Base-by-base conservation (phyloP, 2,329 filamentous ascomycete species). In the Hypoxylon sp. region DNA sequence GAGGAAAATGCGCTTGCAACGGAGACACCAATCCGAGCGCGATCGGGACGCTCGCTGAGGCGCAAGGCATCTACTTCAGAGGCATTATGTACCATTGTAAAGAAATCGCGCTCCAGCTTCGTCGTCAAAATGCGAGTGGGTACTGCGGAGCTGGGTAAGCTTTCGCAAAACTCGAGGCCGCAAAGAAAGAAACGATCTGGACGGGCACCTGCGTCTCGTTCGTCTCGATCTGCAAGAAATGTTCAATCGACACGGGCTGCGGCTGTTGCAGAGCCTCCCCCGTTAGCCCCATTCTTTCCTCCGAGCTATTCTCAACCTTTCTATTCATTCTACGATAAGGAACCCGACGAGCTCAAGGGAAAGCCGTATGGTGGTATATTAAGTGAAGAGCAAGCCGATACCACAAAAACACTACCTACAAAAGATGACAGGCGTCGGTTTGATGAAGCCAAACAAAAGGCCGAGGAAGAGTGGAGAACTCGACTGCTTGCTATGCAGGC, bases 281-380 rank as follows among this genome's bases (percentile, higher is more conserved):
- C 78, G 66, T 83, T 78, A 69, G 67, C 87, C 71, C 67, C 87
- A 71, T 74, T 84, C 73, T 70, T 81, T 67, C 65, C 80, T 65
- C 69, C 83, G 63, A 73, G 72, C 30, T 92, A 90, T 66, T 84
- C 84, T 1, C 88, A 91, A 54, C 89, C 90, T 1, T 93, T 95
- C 66, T 93, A 93, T 63, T 90, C 90, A 0, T 92, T 97, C 59
- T 88, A 89, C 55, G 93, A 97, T 61, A 90, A 89, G 60, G 93
- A 97, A 62, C 85, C 85, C 12, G 92, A 97, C 52, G 92, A 97
- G 64, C 77, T 86, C 27, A 96, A 95, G 69, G 89, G 89, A 38
- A 97, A 96, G 68, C 94, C 94, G 0, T 99, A 97, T 60, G 94
- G 94, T 19, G 94, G 94, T 1, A 96, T 99, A 41, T 78, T 99